Evolutionary conservation across 2,329 filamentous ascomycete species (phyloP).

Genomic region (Epicoccum nigrum): DNA sequence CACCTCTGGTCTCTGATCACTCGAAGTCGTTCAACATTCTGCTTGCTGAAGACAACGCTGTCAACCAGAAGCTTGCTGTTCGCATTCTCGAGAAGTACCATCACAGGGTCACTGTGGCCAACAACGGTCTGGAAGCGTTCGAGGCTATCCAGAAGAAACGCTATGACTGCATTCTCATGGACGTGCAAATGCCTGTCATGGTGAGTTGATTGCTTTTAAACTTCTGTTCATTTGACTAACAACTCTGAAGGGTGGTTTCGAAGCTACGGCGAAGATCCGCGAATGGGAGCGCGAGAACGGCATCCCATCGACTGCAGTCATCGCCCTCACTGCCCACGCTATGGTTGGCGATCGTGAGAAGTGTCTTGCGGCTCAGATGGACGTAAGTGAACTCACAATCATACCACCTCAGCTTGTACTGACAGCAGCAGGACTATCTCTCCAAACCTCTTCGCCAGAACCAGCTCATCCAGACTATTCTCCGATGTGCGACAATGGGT

Average conservation of each 20-base stretch:
- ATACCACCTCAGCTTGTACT: conserved; percentile 3
- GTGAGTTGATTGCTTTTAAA: conserved; percentile 54
- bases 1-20: conserved; percentile 88
- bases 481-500: conserved; percentile 93
- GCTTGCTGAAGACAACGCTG: conserved; percentile 93
- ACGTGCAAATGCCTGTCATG: conserved; percentile 99
- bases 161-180: conserved; percentile 98
- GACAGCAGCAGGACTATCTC: conserved; percentile 73
- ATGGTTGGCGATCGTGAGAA: conserved; percentile 99
- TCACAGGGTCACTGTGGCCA: conserved; percentile 88
- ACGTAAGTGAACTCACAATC: conserved; percentile 52
- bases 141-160: conserved; percentile 90
- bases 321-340: conserved; percentile 94
- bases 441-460: conserved; percentile 97
- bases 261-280: conserved; percentile 94
- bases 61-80: conserved; percentile 94
- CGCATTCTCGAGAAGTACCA: conserved; percentile 98
- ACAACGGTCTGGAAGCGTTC: conserved; percentile 91
- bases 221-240: conserved; percentile 43
- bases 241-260: conserved; percentile 79
- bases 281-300: conserved; percentile 87
- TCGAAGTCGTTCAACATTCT: conserved; percentile 95
- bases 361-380: conserved; percentile 98
- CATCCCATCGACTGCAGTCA: conserved; percentile 87
- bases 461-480: conserved; percentile 95